A percentile compares a stretch with the other conserved stretches of the same genome.
Conservation (phyloP, 1,139 yeast species). For the Yamadazyma sp. region DNA sequence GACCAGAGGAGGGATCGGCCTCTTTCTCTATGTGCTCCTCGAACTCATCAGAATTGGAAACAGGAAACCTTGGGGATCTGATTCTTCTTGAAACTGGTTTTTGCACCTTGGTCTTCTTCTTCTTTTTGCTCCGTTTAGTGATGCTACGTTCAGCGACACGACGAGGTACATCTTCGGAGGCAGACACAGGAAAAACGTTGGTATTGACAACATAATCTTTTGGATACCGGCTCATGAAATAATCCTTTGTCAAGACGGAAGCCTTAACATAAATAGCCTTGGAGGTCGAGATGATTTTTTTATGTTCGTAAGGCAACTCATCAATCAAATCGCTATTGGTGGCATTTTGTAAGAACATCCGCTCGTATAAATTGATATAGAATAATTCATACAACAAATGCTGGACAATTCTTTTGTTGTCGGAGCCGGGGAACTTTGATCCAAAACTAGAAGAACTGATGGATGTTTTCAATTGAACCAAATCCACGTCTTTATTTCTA, state of each 20-base stretch:
- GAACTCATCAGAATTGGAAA: too few relatives aligned
- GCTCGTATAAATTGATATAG: slow-evolving; percentile 29
- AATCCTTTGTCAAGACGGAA: neutral
- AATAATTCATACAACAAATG: slow-evolving; percentile 24
- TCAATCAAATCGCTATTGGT: slow-evolving; percentile 11
- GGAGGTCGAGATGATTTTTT: neutral
- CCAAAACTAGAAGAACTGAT: slow-evolving; percentile 8
- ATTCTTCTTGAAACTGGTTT: too few relatives aligned
- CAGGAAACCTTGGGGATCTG: too few relatives aligned
- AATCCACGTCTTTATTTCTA: slow-evolving; percentile 23
- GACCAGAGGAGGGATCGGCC: too few relatives aligned
- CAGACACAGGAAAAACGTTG: neutral
- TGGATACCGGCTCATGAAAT: neutral
- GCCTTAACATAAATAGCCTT: slow-evolving; percentile 4
- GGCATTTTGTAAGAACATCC: slow-evolving; percentile 20
- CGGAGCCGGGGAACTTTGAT: slow-evolving; percentile 3
- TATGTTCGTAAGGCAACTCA: slow-evolving; percentile 5
- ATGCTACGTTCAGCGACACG: too few relatives aligned
- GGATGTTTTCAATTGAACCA: slow-evolving; percentile 22
- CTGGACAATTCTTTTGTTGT: slow-evolving; percentile 1
- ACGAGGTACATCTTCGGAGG: neutral
- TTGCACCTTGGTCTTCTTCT: too few relatives aligned
- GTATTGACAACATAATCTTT: neutral
- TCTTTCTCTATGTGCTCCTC: too few relatives aligned
- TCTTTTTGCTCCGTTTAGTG: too few relatives aligned